These are phyloP conservation scores for barley (Hordeum vulgare) DNA, from an alignment of 176 grass and related monocot species.

Conservation along the genomic window DNA sequence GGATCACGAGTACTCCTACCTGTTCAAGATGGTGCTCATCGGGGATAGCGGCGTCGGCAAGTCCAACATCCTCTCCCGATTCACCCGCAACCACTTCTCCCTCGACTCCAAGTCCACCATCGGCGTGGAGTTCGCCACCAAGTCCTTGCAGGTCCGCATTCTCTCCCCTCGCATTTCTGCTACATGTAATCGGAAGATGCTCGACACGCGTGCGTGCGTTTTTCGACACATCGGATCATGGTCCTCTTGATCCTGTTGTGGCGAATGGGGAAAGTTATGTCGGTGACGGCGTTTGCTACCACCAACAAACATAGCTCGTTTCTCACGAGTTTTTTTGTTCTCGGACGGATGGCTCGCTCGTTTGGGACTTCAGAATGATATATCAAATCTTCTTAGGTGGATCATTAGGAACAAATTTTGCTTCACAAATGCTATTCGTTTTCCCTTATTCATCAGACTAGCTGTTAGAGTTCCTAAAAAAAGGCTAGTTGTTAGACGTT, in stretches of 20 bases:
- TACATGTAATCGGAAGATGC: not conserved
- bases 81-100: conserved; percentile 84
- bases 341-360: not conserved
- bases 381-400: not conserved
- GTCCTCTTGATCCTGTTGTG: not conserved
- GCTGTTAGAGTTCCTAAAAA: too few species aligned
- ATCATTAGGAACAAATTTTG: not conserved
- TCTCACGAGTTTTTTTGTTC: not conserved
- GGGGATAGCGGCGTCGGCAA: conserved; percentile 84
- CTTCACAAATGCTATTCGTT: not conserved
- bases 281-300: not conserved
- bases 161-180: not conserved
- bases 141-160: conserved; percentile 52
- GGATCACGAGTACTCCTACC: conserved; percentile 79
- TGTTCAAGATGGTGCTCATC: conserved; percentile 94
- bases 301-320: not conserved
- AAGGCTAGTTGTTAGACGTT: not conserved
- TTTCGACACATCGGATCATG: conserved; percentile 14
- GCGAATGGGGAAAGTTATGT: conserved; percentile 9
- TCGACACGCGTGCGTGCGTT: not conserved
- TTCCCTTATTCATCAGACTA: not conserved
- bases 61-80: conserved; percentile 84
- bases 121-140: conserved; percentile 85
- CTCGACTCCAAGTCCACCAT: conserved; percentile 90
- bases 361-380: not conserved